phyloP scores from a whole-genome alignment of 2,329 filamentous ascomycete genomes.

The Fusarium tuaranense region DNA sequence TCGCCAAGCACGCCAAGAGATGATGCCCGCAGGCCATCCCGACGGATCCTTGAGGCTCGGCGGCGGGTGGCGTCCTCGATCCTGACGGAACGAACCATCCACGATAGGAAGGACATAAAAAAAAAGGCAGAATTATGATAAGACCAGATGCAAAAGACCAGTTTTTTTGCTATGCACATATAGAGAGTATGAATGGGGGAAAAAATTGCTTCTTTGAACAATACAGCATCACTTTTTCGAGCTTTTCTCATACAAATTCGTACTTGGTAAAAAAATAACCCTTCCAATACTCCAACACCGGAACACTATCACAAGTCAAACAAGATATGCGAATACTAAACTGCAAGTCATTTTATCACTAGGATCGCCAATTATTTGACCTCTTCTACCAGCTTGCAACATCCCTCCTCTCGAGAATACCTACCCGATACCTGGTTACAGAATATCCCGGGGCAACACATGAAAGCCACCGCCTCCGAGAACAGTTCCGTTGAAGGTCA shows the following conservation, averaged over 20 bases:
- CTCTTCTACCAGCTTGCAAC: background rate
- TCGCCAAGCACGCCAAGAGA: slow-evolving; percentile 10
- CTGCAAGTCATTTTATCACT: background rate
- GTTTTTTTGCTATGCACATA: background rate
- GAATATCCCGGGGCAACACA: background rate
- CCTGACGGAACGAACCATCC: background rate
- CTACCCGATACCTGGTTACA: background rate
- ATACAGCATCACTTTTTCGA: too few species aligned
- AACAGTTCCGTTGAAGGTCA: background rate
- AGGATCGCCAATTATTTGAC: rapidly evolving
- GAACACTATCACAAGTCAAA: background rate
- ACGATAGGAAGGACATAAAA: background rate
- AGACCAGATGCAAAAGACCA: background rate
- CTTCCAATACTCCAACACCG: too few species aligned
- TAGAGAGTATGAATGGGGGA: too few species aligned
- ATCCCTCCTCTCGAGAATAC: background rate
- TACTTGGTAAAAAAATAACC: too few species aligned
- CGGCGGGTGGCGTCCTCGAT: background rate
- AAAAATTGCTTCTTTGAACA: too few species aligned
- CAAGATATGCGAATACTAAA: background rate
- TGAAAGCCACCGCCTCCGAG: background rate
- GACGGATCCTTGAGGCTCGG: background rate
- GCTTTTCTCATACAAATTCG: too few species aligned
- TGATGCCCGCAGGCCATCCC: background rate
- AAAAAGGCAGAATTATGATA: background rate